Conservation (phyloP, 306 rosid genomes). For the Lupinus albus region DNA sequence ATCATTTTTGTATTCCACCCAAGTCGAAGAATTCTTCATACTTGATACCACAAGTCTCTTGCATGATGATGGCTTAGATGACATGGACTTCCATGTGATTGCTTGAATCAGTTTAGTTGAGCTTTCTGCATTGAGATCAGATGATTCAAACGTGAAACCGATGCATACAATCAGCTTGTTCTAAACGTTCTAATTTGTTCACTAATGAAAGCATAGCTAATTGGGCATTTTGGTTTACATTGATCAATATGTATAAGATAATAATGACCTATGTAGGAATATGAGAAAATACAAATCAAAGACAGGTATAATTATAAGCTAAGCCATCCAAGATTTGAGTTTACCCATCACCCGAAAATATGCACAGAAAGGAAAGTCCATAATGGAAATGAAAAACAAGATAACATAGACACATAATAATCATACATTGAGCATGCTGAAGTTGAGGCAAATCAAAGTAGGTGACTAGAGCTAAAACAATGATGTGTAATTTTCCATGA, state of each 20-base stretch:
- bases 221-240: too few species aligned
- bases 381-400: too few species aligned
- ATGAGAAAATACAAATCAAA: slow-evolving; percentile 19
- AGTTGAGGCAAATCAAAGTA: slow-evolving; percentile 25
- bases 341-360: not conserved
- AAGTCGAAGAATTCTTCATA: slow-evolving; percentile 58
- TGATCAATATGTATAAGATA: too few species aligned
- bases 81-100: slow-evolving; percentile 72
- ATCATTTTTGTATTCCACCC: slow-evolving; percentile 82
- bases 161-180: slow-evolving; percentile 21
- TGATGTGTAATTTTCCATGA: slow-evolving; percentile 25
- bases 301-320: slow-evolving; percentile 3
- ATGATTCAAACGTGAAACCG: slow-evolving; percentile 39
- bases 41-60: slow-evolving; percentile 78
- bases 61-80: slow-evolving; percentile 73
- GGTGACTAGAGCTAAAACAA: slow-evolving; percentile 20
- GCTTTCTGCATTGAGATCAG: slow-evolving; percentile 67
- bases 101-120: slow-evolving; percentile 85
- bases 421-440: slow-evolving; percentile 24
- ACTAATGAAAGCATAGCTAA: too few species aligned
- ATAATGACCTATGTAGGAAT: not conserved
- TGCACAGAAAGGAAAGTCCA: too few species aligned
- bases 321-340: slow-evolving; percentile 15
- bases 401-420: too few species aligned
- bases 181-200: too few species aligned